Conservation (phyloP, 1,284 basidiomycete species). For the Puccinia hordei region DNA sequence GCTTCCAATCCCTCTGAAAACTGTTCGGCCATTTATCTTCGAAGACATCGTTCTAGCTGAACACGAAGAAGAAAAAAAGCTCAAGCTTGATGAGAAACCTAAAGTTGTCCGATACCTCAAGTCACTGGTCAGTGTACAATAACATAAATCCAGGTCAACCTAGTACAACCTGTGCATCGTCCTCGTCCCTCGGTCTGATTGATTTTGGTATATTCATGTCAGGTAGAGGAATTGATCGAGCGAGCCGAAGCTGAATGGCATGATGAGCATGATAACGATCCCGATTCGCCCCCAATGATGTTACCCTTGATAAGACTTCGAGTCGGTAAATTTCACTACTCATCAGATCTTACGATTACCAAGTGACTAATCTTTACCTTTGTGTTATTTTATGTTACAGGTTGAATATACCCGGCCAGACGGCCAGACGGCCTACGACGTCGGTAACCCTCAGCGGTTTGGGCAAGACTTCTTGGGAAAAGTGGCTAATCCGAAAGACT, state of each 20-base stretch:
- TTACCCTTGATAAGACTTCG: constrained; percentile 86
- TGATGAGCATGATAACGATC: constrained; percentile 68
- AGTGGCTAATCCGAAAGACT: constrained; percentile 90
- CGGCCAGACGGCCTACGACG: constrained; percentile 72
- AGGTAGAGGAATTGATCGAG: constrained; percentile 79
- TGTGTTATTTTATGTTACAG: constrained; percentile 58
- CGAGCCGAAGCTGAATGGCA: constrained; percentile 77
- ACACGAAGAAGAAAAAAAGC: constrained; percentile 67
- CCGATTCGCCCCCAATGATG: constrained; percentile 66
- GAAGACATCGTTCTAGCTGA: constrained; percentile 77
- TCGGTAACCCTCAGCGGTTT: constrained; percentile 93
- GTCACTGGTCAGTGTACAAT: constrained; percentile 64
- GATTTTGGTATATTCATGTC: neutral
- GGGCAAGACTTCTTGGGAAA: constrained; percentile 90
- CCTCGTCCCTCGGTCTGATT: constrained; percentile 12
- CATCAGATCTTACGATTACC: neutral
- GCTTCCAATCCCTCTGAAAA: constrained; percentile 80
- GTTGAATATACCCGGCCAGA: constrained; percentile 72
- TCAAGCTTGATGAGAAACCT: constrained; percentile 77
- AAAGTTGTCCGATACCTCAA: constrained; percentile 78
- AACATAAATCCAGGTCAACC: neutral
- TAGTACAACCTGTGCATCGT: neutral
- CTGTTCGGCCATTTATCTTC: constrained; percentile 92
- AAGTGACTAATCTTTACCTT: neutral
- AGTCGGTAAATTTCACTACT: constrained; percentile 60